Evolutionary conservation across 495 filamentous ascomycete species (phyloP).

Genomic region (Hypoxylon intermedium): DNA sequence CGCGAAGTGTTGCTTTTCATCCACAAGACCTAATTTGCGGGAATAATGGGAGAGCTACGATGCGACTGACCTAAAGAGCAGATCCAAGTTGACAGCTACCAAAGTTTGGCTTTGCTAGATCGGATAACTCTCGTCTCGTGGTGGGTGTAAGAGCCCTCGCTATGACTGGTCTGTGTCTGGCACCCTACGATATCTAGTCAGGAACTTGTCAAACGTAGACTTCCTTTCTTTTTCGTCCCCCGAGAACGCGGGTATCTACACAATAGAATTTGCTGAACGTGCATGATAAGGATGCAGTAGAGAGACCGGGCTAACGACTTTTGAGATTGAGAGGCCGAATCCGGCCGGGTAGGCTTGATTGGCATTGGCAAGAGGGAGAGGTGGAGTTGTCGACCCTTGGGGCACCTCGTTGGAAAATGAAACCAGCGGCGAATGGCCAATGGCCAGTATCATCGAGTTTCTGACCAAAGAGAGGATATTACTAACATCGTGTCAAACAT

Average conservation of each 20-base stretch:
- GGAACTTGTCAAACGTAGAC: conserved; percentile 33
- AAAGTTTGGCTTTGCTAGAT: conserved; percentile 15
- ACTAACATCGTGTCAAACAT: conserved; percentile 1
- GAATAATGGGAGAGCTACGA: conserved; percentile 25
- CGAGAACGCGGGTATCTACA: conserved; percentile 29
- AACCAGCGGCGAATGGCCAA: not conserved
- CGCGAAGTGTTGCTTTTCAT: conserved; percentile 10
- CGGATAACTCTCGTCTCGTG: conserved; percentile 23
- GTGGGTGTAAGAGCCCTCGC: conserved; percentile 16
- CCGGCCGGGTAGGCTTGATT: conserved; percentile 22
- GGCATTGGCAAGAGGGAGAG: conserved; percentile 13
- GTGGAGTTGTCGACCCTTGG: conserved; percentile 21
- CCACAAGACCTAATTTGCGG: conserved; percentile 6
- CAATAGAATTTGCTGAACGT: conserved; percentile 28
- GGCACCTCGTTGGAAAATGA: not conserved
- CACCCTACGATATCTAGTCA: conserved; percentile 33
- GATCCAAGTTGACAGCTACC: not conserved
- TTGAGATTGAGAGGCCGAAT: conserved; percentile 32
- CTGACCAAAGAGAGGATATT: not conserved
- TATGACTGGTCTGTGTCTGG: conserved; percentile 13
- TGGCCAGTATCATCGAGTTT: conserved; percentile 2
- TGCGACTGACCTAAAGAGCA: conserved; percentile 12
- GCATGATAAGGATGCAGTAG: conserved; percentile 30
- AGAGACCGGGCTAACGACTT: conserved; percentile 18
- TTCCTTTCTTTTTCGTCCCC: conserved; percentile 31